phyloP scores from a whole-genome alignment of 805 yeast genomes.

The Wickerhamomyces chaumierensis region DNA sequence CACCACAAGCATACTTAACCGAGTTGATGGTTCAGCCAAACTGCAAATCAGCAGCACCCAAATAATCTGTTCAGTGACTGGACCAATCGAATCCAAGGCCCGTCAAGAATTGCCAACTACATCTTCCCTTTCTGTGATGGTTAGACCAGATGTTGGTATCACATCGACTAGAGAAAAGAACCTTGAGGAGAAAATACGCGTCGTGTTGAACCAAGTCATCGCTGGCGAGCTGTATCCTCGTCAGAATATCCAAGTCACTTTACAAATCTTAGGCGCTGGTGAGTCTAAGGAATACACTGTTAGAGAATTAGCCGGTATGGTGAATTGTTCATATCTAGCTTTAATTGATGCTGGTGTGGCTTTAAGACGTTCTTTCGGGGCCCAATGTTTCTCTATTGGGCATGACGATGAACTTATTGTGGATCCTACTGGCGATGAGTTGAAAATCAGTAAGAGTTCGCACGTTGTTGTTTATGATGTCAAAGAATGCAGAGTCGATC shows the following conservation, averaged over 20 bases:
- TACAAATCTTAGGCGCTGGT: constrained; percentile 50
- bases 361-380: constrained; percentile 47
- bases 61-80: constrained; percentile 70
- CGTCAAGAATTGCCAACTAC: constrained; percentile 78
- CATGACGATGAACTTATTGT: constrained; percentile 21
- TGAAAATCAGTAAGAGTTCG: constrained; percentile 37
- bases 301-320: constrained; percentile 18
- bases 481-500: constrained; percentile 34
- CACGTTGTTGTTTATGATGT: constrained; percentile 59
- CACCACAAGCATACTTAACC: constrained; percentile 24
- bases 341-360: constrained; percentile 74
- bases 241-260: constrained; percentile 59
- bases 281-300: constrained; percentile 23
- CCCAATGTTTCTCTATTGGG: constrained; percentile 36
- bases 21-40: constrained; percentile 77
- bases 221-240: constrained; percentile 64
- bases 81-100: constrained; percentile 78
- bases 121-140: constrained; percentile 66
- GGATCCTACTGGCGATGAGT: constrained; percentile 35
- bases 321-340: constrained; percentile 68
- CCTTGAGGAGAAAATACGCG: constrained; percentile 58
- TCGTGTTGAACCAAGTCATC: constrained; percentile 50
- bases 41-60: constrained; percentile 39
- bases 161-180: constrained; percentile 66
- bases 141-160: constrained; percentile 70